These are phyloP conservation scores for Candida michaelii DNA, from an alignment of 805 yeast species.

Conservation along the genomic window DNA sequence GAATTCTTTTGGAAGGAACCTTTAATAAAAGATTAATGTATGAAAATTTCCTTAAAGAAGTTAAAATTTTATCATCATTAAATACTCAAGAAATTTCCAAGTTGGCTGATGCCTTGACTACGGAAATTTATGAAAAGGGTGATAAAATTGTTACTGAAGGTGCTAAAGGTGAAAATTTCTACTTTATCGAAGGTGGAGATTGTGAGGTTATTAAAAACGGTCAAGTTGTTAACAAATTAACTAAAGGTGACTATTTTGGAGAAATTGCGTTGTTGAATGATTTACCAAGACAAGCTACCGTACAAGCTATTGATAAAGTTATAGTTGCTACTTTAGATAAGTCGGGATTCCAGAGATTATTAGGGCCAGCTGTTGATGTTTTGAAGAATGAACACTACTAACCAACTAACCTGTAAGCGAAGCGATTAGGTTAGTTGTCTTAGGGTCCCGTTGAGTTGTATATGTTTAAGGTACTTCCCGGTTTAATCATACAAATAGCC, in stretches of 20 bases:
- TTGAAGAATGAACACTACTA: constrained; percentile 56
- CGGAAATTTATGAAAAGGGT: constrained; percentile 70
- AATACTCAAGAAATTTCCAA: constrained; percentile 82
- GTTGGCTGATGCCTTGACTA: constrained; percentile 90
- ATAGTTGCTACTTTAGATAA: constrained; percentile 92
- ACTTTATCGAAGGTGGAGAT: constrained; percentile 64
- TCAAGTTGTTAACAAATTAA: constrained; percentile 48
- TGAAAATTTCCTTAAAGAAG: constrained; percentile 83
- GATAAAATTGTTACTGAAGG: constrained; percentile 82
- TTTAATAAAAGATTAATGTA: constrained; percentile 87
- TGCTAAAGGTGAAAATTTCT: constrained; percentile 53
- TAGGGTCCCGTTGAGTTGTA: too few relatives aligned
- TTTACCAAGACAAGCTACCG: constrained; percentile 91
- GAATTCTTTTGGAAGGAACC: constrained; percentile 87
- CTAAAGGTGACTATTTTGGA: constrained; percentile 92
- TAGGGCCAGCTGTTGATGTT: constrained; percentile 93
- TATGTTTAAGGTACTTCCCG: too few relatives aligned
- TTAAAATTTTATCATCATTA: constrained; percentile 73
- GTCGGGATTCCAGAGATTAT: constrained; percentile 86
- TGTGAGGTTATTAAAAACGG: constrained; percentile 67
- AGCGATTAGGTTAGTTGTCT: too few relatives aligned
- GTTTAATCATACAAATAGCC: too few relatives aligned
- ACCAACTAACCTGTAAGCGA: too few relatives aligned
- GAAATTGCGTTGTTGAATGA: constrained; percentile 92
- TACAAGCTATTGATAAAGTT: constrained; percentile 69